Conservation (phyloP, 108 stramenopile genomes). For the Bacterosira constricta region DNA sequence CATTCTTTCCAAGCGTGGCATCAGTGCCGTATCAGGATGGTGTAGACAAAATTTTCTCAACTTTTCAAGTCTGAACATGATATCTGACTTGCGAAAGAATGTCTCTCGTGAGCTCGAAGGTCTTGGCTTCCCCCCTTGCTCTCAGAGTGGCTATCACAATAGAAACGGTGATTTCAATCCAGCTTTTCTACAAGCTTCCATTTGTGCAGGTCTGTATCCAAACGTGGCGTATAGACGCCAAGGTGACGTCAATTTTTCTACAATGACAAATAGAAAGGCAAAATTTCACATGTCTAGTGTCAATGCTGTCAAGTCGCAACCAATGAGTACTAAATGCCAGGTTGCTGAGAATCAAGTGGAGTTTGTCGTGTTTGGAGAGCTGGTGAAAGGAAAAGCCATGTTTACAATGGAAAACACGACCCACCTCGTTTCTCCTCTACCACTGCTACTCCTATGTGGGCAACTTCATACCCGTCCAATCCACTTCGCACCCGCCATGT, state of each 20-base stretch:
- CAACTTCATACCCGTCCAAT: slow-evolving; percentile 52
- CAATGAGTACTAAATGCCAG: slow-evolving; percentile 59
- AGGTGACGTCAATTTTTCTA: slow-evolving; percentile 76
- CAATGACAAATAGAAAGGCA: slow-evolving; percentile 68
- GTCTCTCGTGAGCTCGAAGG: slow-evolving; percentile 61
- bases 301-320: slow-evolving; percentile 70
- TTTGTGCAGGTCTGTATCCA: slow-evolving; percentile 78
- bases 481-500: slow-evolving; percentile 7
- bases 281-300: slow-evolving; percentile 76
- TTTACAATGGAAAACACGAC: slow-evolving; percentile 74
- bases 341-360: slow-evolving; percentile 65
- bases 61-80: slow-evolving; percentile 57
- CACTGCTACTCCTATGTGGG: slow-evolving; percentile 72
- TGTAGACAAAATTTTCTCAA: slow-evolving; percentile 70
- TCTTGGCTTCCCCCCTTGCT: slow-evolving; percentile 51
- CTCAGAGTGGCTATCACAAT: slow-evolving; percentile 57
- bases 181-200: slow-evolving; percentile 61
- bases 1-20: slow-evolving; percentile 42
- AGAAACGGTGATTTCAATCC: slow-evolving; percentile 58
- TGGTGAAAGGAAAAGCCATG: slow-evolving; percentile 61
- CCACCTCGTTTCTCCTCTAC: slow-evolving; percentile 62
- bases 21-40: slow-evolving; percentile 44
- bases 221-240: slow-evolving; percentile 63
- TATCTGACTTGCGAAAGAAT: slow-evolving; percentile 67
- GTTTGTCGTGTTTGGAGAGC: slow-evolving; percentile 71